Evolutionary conservation across 805 yeast genomes (phyloP), one percentile per base, ranked within the genome.

Genomic region (Kodamaea kakaduensis): DNA sequence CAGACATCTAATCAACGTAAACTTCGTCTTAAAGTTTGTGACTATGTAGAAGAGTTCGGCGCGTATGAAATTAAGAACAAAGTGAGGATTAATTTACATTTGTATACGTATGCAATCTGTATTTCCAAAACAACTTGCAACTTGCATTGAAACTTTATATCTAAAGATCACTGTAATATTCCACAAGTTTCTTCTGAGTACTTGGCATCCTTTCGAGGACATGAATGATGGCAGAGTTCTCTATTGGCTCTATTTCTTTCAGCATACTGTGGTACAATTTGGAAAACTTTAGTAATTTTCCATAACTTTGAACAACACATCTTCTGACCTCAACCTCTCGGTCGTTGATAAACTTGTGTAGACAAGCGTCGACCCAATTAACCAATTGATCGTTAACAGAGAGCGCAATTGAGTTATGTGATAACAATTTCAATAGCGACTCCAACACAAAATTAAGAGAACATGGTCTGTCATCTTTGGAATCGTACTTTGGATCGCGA

Each of bases 111-210:
- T 32, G 25, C 15, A 42, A 43, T 29, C 16, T 22, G 47, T 46
- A 14, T 47, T 50, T 6, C 51, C 49, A 9, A 50, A 42, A 19
- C 46, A 51, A 17, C 41, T 49, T 17, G 36, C 41, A 7, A 36
- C 38, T 10, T 32, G 22, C 6, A 6, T 12, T 22, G 18, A 17
- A 6, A 8, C 15, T 16, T 13, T 16, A 8, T 27, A 13, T n/a
- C 21, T 27, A 27, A 15, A 17, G 17, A 16, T 34, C 18, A 13
- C 32, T 38, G 47, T 73, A 75, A 42, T 68, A 67, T 37, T 73
- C 71, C 10, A 75, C 64, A 32, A 77, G 50, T 41, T 65, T 71
- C 35, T 53, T 55, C 38, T 75, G 80, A 1, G 75, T 61, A 2
- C 48, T 38, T 12, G 69, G 54, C 24, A 75, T 50, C 37, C 57